phyloP scores from a whole-genome alignment of 768 basidiomycete genomes.

The Tylopilus rubrobrunneus region DNA sequence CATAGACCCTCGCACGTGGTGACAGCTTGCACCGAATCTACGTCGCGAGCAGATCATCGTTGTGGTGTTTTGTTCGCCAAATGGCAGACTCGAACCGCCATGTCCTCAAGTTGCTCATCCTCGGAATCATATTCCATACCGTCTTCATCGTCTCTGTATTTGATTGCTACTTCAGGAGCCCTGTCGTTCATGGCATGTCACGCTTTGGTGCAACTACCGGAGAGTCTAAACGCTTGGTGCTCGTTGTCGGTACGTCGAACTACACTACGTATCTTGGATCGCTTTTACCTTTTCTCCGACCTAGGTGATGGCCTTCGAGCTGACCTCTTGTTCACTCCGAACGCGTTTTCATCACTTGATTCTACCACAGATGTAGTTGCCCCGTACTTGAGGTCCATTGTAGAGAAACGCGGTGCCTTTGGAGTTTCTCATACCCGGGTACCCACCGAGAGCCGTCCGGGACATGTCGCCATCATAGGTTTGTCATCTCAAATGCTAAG shows the following conservation, averaged over 20 bases:
- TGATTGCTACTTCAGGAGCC: conserved; percentile 86
- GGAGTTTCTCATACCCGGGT: conserved; percentile 84
- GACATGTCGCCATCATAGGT: conserved; percentile 88
- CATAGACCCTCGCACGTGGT: too few relatives aligned
- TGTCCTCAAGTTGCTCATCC: conserved; percentile 44
- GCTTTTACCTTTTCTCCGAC: not conserved
- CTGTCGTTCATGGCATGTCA: conserved; percentile 76
- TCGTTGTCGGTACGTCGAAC: conserved; percentile 63
- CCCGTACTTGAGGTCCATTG: conserved; percentile 68
- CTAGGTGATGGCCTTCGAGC: conserved; percentile 81
- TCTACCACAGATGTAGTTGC: conserved; percentile 60
- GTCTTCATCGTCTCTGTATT: conserved; percentile 71
- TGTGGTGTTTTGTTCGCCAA: conserved; percentile 1
- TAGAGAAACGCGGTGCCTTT: conserved; percentile 65
- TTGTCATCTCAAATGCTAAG: conserved; percentile 5
- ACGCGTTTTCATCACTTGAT: conserved; percentile 52
- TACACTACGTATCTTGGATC: not conserved
- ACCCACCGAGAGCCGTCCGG: conserved; percentile 84
- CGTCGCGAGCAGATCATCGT: not conserved
- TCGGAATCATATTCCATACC: conserved; percentile 73
- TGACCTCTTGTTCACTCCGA: conserved; percentile 66
- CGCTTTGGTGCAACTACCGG: conserved; percentile 43
- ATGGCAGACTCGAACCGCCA: conserved; percentile 15
- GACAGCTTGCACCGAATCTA: too few relatives aligned
- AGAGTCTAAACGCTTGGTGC: conserved; percentile 68